Base-by-base conservation (phyloP, 2,329 filamentous ascomycete species). In the Apiospora phragmitis region DNA sequence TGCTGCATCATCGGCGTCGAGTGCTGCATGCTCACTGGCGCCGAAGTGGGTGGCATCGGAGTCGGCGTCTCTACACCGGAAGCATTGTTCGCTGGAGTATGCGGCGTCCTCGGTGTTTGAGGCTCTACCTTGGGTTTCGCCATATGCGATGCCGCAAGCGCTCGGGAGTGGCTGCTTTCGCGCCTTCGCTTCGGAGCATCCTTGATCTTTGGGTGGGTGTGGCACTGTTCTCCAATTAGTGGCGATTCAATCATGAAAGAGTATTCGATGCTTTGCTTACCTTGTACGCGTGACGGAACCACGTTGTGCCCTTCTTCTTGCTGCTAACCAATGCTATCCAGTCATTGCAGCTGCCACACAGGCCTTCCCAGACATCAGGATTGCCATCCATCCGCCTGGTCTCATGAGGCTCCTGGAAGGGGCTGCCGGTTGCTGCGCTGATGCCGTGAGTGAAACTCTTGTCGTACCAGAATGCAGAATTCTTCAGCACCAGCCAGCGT, bases 381-480 rank as follows among this genome's bases (percentile, higher is more conserved):
- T 94, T 95, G 49, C 92, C 91, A 78, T 94, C 92, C 84, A 93
- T 94, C 67, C 93, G 87, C 71, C 93, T 86, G 29, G 90, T 93
- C 76, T 94, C 88, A 72, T 92, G 89, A 3, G 94, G 94, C 75
- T 92, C 90, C 78, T 93, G 90, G 82, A 96, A 95, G 4, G 91
- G 89, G 73, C 88, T 91, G 32, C 94, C 93, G 0, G 93, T 95
- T 4, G 92, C 91, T 38, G 93, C 93, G 78, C 92, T 94, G 79
- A 97, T 94, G 67, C 94, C 94, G 78, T 97, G 94, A 2, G 92
- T 94, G 80, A 96, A 97, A 70, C 92, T 93, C 85, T 96, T 95
- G 84, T 97, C 94, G 81, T 97, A 97, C 94, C 94, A 97, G 80
- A 94, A 97, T 8, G 94, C 94, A 70, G 92, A 95, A 82, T 97